Conservation (phyloP, 371 early-diverging fungal species). For the Funneliformis caledonium region DNA sequence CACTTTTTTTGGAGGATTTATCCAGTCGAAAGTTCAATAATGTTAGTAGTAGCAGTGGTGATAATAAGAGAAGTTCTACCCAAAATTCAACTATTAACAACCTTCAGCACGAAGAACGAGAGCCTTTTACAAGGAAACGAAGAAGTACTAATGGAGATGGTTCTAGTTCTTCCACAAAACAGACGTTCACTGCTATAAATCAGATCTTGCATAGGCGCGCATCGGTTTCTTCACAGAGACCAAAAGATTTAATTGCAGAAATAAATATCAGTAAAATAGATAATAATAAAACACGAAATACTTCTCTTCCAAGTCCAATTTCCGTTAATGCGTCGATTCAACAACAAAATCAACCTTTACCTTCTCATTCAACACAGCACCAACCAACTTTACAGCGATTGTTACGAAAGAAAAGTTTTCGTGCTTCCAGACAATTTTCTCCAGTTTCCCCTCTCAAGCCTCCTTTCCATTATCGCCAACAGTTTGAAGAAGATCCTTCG, state of each 20-base stretch:
- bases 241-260: not conserved
- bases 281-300: not conserved
- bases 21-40: not conserved
- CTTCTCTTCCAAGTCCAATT: not conserved
- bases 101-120: not conserved
- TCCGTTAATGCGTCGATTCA: not conserved
- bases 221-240: slow-evolving; percentile 18
- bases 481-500: slow-evolving; percentile 10
- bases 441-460: not conserved
- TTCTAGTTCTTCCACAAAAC: not conserved
- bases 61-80: not conserved
- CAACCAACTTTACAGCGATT: not conserved
- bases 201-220: slow-evolving; percentile 6
- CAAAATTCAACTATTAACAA: not conserved
- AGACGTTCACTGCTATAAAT: slow-evolving; percentile 12
- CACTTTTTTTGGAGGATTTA: not conserved
- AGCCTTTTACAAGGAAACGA: slow-evolving; percentile 1
- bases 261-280: not conserved
- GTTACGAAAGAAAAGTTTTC: not conserved
- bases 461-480: slow-evolving; percentile 26
- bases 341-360: not conserved
- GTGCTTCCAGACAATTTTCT: not conserved
- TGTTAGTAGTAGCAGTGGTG: not conserved
- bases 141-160: slow-evolving; percentile 1
- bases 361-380: not conserved